phyloP scores from a whole-genome alignment of 2,329 filamentous ascomycete species.

The Purpureocillium takamizusanense region DNA sequence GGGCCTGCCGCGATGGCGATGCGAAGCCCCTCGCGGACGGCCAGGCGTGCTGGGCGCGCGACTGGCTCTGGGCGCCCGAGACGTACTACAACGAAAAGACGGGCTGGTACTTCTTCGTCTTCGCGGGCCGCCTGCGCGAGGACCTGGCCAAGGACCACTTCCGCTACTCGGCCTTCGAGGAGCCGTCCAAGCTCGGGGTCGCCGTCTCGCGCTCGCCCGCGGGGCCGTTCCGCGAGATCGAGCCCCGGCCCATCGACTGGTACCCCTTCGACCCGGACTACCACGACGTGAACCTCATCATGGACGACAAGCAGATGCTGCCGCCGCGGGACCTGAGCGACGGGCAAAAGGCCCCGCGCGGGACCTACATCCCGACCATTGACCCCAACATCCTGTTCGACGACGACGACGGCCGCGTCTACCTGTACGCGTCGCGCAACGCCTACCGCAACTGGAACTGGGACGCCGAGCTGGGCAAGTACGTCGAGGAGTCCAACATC shows the following conservation, averaged over 20 bases:
- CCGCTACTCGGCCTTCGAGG: constrained; percentile 23
- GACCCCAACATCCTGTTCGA: constrained; percentile 40
- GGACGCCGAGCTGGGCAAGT: constrained; percentile 21
- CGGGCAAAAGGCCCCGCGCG: constrained; percentile 20
- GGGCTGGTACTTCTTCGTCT: constrained; percentile 28
- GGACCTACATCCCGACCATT: constrained; percentile 28
- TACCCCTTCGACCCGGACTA: constrained; percentile 25
- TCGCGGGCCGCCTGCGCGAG: constrained; percentile 21
- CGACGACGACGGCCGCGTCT: constrained; percentile 21
- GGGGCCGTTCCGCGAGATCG: constrained; percentile 22
- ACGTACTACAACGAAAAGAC: constrained; percentile 24
- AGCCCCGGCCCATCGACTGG: constrained; percentile 21
- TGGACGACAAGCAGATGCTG: constrained; percentile 24
- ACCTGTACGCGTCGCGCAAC: constrained; percentile 25
- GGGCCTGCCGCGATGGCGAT: constrained; percentile 18
- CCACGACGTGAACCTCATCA: constrained; percentile 26
- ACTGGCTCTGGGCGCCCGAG: constrained; percentile 27
- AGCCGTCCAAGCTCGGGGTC: constrained; percentile 25
- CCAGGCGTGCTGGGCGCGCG: constrained; percentile 25
- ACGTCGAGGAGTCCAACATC: constrained; percentile 27
- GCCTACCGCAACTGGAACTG: constrained; percentile 28
- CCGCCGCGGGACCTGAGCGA: constrained; percentile 17
- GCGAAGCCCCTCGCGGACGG: constrained; percentile 19
- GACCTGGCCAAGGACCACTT: constrained; percentile 22
- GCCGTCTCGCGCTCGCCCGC: constrained; percentile 23